Conservation (phyloP, 179 eudicot species). For the Carnegiea gigantea region DNA sequence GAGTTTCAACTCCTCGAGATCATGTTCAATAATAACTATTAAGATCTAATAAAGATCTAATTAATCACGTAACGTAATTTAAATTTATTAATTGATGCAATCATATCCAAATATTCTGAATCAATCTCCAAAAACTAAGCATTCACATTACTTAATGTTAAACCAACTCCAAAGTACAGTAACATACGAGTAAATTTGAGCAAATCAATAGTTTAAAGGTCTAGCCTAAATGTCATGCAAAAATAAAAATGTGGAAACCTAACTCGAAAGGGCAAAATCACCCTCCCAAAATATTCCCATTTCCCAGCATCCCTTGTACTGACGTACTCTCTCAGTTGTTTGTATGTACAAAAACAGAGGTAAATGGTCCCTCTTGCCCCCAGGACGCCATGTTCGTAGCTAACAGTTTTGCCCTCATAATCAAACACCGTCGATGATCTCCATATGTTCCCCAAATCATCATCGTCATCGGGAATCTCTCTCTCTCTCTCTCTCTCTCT, state of each 20-base stretch:
- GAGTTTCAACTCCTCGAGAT: no score
- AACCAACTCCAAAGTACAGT: no score
- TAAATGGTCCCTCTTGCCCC: neutral
- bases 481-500: slow-evolving; percentile 15
- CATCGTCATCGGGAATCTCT: neutral
- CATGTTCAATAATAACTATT: no score
- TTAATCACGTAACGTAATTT: no score
- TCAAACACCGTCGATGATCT: slow-evolving; percentile 10
- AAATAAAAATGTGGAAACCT: neutral
- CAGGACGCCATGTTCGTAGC: neutral
- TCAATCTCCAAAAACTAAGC: no score
- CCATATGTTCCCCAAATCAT: slow-evolving; percentile 14
- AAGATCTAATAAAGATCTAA: no score
- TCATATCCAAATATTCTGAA: no score
- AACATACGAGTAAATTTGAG: no score
- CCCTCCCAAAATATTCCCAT: slow-evolving; percentile 9
- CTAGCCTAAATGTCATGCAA: neutral
- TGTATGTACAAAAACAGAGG: neutral
- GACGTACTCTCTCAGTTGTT: no score
- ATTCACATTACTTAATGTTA: no score
- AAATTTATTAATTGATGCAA: no score
- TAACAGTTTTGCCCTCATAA: neutral
- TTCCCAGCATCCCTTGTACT: neutral
- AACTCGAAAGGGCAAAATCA: neutral
- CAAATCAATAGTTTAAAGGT: no score